Base-by-base conservation (phyloP, 2,329 filamentous ascomycete species). In the Verticillium longisporum region DNA sequence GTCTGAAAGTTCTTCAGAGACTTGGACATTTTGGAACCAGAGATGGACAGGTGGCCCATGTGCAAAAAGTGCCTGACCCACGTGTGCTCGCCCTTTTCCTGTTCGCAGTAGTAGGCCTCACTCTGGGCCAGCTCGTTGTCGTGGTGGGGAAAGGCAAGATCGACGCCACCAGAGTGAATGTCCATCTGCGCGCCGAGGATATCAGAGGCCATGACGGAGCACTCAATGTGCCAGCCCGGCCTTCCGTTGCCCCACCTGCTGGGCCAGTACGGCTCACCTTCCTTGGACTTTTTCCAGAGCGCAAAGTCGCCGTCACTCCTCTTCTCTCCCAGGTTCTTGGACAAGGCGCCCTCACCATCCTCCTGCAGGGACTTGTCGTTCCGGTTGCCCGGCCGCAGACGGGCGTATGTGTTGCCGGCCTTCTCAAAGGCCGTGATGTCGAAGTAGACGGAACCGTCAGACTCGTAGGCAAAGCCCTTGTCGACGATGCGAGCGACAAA, bases 31-130 rank as follows among this genome's bases (percentile, higher is more conserved):
- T 98, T 98, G 26, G 88, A 91, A 0, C 94, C 93, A 32, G 89
- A 86, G 61, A 98, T 97, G 6, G 88, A 89, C 56, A 64, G 60
- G 72, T 98, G 94, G 0, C 94, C 94, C 89, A 96, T 97, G 71
- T 97, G 94, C 15, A 97, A 72, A 76, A 97, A 98, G 76, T 97
- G 96, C 72, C 95, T 96, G 58, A 97, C 90, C 94, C 94, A 97
- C 62, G 91, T 91, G 67, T 84, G 81, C 67, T 82, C 79, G 56
- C 73, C 76, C 71, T 82, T 80, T 45, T 71, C 74, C 60, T 80
- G 73, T 50, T 80, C 69, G 68, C 77, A 81, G 68, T 91, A 96
- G 73, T 91, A 94, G n/a, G 91, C 92, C 73, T 96, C 92, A 65
- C 88, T 92, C 74, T 97, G 92, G 0, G 92, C 92, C 66, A 97